Base-by-base conservation (phyloP, 1,284 basidiomycete genomes). In the Termitomyces sp. region DNA sequence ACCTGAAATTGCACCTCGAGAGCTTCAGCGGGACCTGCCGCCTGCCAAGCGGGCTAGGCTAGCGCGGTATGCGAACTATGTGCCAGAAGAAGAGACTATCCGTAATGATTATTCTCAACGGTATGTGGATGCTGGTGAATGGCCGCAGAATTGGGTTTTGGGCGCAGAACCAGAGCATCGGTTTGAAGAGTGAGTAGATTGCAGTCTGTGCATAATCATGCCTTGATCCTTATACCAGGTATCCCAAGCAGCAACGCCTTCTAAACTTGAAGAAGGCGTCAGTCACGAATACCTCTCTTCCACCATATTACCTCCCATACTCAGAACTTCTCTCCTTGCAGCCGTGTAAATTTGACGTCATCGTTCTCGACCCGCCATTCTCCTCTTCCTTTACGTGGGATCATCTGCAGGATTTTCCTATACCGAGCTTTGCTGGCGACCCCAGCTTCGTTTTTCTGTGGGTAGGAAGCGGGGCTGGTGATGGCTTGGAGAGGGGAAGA, bases 361-460 rank as follows among this genome's bases (percentile, higher is more conserved):
- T 99, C 51, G 79, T 98, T 53, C 82, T 99, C 56, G 91, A 95
- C 65, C 95, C 95, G 0, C 92, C 93, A 0, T 87, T 91, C 63
- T 83, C 81, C 1, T 86, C 86, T 5, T 81, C 84, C 0, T 94
- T 91, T 71, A 81, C 84, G 1, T 99, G 92, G 92, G 83, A 86
- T 34, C 78, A 88, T 46, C 81, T 95, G 1, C 85, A 90, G 48
- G 81, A 84, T 11, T 73, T 97, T 1, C 93, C 93, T 0, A 79
- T 98, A 43, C 87, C 93, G 0, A 76, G 82, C 31, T 78, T 98
- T 18, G 89, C 92, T 0, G 88, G 93, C 0, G 95, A 96, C 62
- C 94, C 93, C 0, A 88, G 88, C 33, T 99, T 97, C 61, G 80
- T 99, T 11, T 96, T 97, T 66, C 76, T 99, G 49, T 99, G 97